Percentiles rank a stretch among this genome's conserved stretches.
phyloP scores from a whole-genome alignment of 306 rosid genomes.

The Notholithocarpus densiflorus region DNA sequence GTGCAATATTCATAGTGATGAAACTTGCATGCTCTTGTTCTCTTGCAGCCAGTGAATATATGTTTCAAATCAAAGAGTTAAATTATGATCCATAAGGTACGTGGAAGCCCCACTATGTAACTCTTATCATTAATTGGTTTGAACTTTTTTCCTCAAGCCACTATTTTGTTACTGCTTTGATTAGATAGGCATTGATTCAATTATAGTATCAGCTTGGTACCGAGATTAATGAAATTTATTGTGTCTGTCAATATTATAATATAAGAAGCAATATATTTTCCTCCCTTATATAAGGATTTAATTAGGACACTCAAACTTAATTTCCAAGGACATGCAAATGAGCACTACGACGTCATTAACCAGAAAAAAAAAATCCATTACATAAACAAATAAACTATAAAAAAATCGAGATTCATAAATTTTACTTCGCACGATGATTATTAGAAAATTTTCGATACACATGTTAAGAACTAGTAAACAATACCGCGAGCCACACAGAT shows the following conservation, averaged over 20 bases:
- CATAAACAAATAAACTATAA: too few relatives aligned
- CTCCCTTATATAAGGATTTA: background rate
- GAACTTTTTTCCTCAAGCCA: background rate
- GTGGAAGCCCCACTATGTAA: background rate
- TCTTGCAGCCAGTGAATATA: background rate
- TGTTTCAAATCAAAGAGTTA: background rate
- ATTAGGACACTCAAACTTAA: too few relatives aligned
- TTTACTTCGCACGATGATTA: too few relatives aligned
- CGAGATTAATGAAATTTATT: background rate
- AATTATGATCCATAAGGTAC: background rate
- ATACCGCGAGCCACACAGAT: too few relatives aligned
- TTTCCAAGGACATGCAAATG: too few relatives aligned
- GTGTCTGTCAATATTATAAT: background rate
- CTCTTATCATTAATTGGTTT: background rate
- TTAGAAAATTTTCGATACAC: too few relatives aligned
- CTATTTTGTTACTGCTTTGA: background rate
- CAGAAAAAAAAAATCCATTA: too few relatives aligned
- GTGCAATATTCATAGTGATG: background rate
- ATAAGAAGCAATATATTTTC: background rate
- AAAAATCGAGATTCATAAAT: too few relatives aligned
- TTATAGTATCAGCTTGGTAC: background rate
- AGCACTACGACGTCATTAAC: too few relatives aligned
- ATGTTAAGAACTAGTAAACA: too few relatives aligned
- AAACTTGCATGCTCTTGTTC: conserved; percentile 1
- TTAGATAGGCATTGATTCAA: background rate